These are phyloP conservation scores for Metarhizium humberi DNA, from an alignment of 2,329 filamentous ascomycete genomes.

Conservation along the genomic window DNA sequence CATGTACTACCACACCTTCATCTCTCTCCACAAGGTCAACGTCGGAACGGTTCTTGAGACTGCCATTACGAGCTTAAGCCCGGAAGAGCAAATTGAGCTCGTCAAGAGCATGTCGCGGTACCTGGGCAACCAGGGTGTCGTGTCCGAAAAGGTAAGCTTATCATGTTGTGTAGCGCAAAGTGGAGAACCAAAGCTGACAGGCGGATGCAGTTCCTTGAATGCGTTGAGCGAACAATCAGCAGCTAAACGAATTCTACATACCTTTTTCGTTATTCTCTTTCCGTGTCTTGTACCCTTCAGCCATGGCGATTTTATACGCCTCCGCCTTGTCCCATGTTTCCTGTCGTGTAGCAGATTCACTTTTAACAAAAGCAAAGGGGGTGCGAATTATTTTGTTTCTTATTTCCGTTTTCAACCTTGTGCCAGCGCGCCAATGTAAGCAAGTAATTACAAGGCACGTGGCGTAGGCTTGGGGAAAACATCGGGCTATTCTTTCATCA, in stretches of 20 bases:
- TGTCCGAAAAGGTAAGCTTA: slow-evolving; percentile 19
- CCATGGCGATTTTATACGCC: not conserved
- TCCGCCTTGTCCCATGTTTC: not conserved
- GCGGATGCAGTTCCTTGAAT: slow-evolving; percentile 10
- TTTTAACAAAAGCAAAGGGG: not conserved
- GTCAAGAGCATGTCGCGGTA: slow-evolving; percentile 56
- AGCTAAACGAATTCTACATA: not conserved
- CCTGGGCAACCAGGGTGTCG: slow-evolving; percentile 52
- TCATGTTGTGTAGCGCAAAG: not conserved
- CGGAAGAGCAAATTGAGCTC: slow-evolving; percentile 83
- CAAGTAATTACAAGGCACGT: not conserved
- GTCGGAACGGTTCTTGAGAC: slow-evolving; percentile 84
- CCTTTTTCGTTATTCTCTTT: not conserved
- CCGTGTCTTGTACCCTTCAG: not conserved
- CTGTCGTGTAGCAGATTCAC: not conserved
- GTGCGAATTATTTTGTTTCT: too few species aligned
- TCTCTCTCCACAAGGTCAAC: slow-evolving; percentile 76
- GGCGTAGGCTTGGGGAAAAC: not conserved
- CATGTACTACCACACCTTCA: slow-evolving; percentile 98
- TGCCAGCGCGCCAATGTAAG: not conserved
- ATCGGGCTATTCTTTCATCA: not conserved
- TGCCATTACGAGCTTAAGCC: slow-evolving; percentile 78
- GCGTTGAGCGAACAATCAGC: slow-evolving; percentile 11
- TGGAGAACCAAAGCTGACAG: not conserved
- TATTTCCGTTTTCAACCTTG: not conserved